These are phyloP conservation scores for Mycena galericulata DNA, from an alignment of 768 basidiomycete species.

Conservation along the genomic window DNA sequence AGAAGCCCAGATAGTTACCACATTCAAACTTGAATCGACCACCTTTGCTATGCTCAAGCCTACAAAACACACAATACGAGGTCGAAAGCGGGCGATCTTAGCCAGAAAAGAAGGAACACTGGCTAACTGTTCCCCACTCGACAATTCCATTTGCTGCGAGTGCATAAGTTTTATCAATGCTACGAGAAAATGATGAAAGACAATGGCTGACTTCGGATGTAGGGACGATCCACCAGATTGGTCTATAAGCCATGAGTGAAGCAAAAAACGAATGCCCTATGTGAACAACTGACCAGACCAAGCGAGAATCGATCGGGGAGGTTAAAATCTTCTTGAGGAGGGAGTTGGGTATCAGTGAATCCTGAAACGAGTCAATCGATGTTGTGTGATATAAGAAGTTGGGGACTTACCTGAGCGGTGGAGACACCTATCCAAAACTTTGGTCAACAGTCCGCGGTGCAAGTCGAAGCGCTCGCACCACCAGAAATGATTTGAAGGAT, in stretches of 20 bases:
- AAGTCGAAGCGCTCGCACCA: conserved; percentile 27
- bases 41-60: conserved; percentile 72
- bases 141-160: conserved; percentile 66
- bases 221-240: conserved; percentile 78
- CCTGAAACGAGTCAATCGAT: conserved; percentile 49
- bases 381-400: not conserved
- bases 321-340: conserved; percentile 69
- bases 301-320: conserved; percentile 69
- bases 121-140: conserved; percentile 59
- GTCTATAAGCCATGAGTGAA: conserved; percentile 58
- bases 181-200: not conserved
- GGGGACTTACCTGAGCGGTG: conserved; percentile 66
- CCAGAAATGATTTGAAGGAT: conserved; percentile 89
- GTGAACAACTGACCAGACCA: conserved; percentile 67
- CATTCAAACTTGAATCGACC: conserved; percentile 45
- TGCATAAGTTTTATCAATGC: not conserved
- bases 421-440: conserved; percentile 54
- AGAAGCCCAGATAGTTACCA: conserved; percentile 10
- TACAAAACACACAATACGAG: conserved; percentile 81
- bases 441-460: too few relatives aligned
- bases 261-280: not conserved
- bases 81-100: conserved; percentile 69
- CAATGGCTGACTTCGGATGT: conserved; percentile 64
- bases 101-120: conserved; percentile 68
- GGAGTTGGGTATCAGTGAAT: conserved; percentile 64